phyloP scores from a whole-genome alignment of 805 yeast species.

The Starmera quercuum region DNA sequence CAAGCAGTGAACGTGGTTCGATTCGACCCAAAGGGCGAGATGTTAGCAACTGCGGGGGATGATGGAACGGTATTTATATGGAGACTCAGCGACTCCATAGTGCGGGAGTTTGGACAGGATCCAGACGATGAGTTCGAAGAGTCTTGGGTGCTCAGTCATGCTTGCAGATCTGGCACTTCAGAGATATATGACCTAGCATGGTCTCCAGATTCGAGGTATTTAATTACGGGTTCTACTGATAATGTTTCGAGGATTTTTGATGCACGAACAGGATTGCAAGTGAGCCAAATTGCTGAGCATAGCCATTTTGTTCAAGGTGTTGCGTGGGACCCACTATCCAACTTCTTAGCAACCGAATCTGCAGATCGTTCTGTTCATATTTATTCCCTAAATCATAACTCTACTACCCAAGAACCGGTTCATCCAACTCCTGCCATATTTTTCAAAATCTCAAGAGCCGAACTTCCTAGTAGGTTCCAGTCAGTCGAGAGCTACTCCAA shows the following conservation, averaged over 20 bases:
- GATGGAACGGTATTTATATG: conserved; percentile 87
- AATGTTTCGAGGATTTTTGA: conserved; percentile 67
- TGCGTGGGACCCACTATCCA: conserved; percentile 84
- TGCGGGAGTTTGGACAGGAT: conserved; percentile 49
- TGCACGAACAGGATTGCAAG: conserved; percentile 46
- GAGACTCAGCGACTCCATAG: conserved; percentile 48
- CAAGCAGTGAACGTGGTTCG: conserved; percentile 92
- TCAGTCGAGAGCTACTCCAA: conserved; percentile 1
- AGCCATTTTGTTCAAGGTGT: conserved; percentile 93
- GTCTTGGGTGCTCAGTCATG: conserved; percentile 61
- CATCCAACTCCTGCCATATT: conserved; percentile 33
- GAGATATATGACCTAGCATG: conserved; percentile 90
- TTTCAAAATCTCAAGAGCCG: conserved; percentile 48
- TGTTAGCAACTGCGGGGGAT: conserved; percentile 88
- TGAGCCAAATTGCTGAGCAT: conserved; percentile 63
- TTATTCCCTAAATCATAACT: conserved; percentile 35
- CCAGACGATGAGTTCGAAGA: conserved; percentile 52
- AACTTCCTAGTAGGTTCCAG: conserved; percentile 39
- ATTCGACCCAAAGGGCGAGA: conserved; percentile 62
- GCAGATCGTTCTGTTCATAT: conserved; percentile 81
- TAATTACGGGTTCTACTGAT: conserved; percentile 92
- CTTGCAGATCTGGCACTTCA: conserved; percentile 51
- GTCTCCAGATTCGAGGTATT: conserved; percentile 76
- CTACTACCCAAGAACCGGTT: conserved; percentile 12
- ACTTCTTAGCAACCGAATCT: conserved; percentile 76